Evolutionary conservation across 2,329 filamentous ascomycete species (phyloP), one percentile per base, ranked within the genome.

Genomic region (Metarhizium anisopliae): DNA sequence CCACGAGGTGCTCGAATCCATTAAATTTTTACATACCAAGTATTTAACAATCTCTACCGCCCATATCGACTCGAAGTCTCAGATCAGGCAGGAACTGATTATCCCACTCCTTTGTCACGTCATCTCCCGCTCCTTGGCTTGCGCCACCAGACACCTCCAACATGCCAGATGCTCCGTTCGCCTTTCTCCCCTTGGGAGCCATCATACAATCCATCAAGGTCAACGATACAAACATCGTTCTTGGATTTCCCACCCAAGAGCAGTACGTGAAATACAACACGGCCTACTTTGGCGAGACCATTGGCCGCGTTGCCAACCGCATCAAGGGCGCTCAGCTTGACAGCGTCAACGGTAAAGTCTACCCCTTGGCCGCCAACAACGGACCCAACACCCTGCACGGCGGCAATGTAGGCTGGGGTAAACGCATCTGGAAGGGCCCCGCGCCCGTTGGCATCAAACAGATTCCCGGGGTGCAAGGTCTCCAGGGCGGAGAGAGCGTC

Each of bases 211-310:
- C 88, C 66, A 86, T 96, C 75, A 80, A 78, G 51, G 81, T 97
- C 62, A 87, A 80, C 58, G 87, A 84, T 60, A 76, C 82, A 68
- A 94, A 96, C 75, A 94, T 99, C 61, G 92, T 96, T 25, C 88
- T 94, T 63, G 85, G 86, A 54, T 96, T 96, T 74, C 82, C 88
- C 18, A 84, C 80, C 14, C 81, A 87, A 54, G 83, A 87, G 49
- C 82, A 86, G 58, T 96, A 96, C 74, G 80, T 80, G 61, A 74
- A 82, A 62, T 76, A 92, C 77, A 93, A 94, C 74, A 75, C 72
- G 11, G 85, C 89, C 2, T 92, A 85, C 76, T 97, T 96, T 68
- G 93, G 94, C 60, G 92, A 93, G 70, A 97, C 90, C 49, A 96
- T 97, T 68, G 94, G 94, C 55, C 89, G 84, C 54, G 77, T 85